Conservation (phyloP, 2,329 filamentous ascomycete genomes). For the Conoideocrella luteorostrata region DNA sequence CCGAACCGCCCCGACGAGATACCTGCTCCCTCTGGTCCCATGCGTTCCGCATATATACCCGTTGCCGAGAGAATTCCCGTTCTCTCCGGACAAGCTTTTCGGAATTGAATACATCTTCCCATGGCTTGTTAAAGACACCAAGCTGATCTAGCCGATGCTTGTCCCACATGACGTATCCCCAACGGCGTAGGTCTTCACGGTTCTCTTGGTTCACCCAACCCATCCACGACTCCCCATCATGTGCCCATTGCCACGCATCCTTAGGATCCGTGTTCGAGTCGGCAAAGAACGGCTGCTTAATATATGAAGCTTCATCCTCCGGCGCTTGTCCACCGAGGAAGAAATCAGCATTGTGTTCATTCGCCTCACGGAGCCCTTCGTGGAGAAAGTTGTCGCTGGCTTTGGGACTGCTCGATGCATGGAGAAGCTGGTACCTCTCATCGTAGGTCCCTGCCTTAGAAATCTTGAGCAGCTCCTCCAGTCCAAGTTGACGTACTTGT, state of each 20-base stretch:
- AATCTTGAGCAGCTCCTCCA: conserved; percentile 2
- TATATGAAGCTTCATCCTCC: background rate
- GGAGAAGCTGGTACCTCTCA: conserved; percentile 2
- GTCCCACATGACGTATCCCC: conserved; percentile 11
- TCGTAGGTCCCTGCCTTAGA: conserved; percentile 5
- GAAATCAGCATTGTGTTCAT: background rate
- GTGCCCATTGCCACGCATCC: conserved; percentile 7
- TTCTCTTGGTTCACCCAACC: conserved; percentile 5
- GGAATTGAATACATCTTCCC: background rate
- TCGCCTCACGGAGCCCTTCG: background rate
- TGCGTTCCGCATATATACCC: background rate
- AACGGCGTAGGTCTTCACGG: background rate
- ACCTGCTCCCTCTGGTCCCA: conserved; percentile 3
- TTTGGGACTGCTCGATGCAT: background rate
- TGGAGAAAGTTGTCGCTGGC: background rate
- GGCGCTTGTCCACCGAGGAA: background rate
- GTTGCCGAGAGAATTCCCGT: background rate
- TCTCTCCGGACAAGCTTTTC: background rate
- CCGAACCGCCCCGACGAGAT: background rate
- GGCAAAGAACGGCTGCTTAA: conserved; percentile 2
- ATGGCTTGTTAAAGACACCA: background rate
- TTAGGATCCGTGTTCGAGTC: conserved; percentile 5
- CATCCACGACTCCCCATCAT: background rate
- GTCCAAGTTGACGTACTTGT: background rate
- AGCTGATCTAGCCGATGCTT: conserved; percentile 1